Evolutionary conservation across 176 grass and related monocot genomes (phyloP), one percentile per base, ranked within the genome.

Genomic region (Bromus sterilis): DNA sequence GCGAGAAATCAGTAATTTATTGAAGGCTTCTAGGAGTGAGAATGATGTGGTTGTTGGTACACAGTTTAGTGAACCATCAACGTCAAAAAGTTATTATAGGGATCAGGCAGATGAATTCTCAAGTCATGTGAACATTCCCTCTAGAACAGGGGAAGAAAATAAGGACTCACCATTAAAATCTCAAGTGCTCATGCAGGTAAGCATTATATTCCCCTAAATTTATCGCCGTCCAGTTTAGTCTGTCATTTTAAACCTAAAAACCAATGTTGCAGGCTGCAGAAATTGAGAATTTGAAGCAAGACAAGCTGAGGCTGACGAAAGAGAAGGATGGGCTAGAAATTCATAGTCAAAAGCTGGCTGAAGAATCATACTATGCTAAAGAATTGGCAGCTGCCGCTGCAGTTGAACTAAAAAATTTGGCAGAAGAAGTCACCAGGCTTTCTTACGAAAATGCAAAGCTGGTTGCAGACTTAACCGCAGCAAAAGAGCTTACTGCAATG

Each of bases 361-460:
- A 98, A 56, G 95, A 98, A 95, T 87, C 90, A 71, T 89, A 82
- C 11, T 98, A 98, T 85, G 95, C 95, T 68, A 98, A 94, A 84
- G 95, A 95, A 89, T 89, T 98, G 84, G 95, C 95, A 71, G 89
- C 95, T 71, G 95, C 95, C 6, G 95, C 95, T 37, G 95, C 95
- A 41, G 60, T 94, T 81, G 95, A 98, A 84, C 86, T 98, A 32
- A 94, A 92, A 71, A 98, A 98, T 74, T 85, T 98, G 57, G 95
- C 95, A 16, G 95, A 98, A 91, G 95, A 98, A 86, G 92, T 98
- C 62, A 98, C 95, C n/a, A 94, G 90, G 60, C 88, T 98, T 71
- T 94, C 95, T 61, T 98, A 95, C 77, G 90, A 93, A 86, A 98
- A 98, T 72, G 86, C 92, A 46, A 98, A 91, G 51, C 78, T 98